These are phyloP conservation scores for Firmiana major DNA, from an alignment of 345 rosid genomes.

Conservation along the genomic window DNA sequence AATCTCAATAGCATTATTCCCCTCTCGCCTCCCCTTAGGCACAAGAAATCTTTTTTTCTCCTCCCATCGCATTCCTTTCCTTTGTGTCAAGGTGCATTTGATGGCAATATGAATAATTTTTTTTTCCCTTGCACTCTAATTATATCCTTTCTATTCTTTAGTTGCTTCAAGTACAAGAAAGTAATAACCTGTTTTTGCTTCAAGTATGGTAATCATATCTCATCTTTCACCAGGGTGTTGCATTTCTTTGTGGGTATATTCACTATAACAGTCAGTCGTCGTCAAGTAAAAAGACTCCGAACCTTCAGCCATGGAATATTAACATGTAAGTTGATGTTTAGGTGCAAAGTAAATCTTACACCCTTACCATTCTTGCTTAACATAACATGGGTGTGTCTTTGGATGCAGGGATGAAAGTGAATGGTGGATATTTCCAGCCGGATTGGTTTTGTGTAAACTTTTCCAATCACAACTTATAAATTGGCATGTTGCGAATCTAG, in stretches of 20 bases:
- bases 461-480: constrained; percentile 90
- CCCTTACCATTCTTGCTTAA: not conserved
- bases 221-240: constrained; percentile 58
- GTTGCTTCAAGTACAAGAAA: too few relatives aligned
- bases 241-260: constrained; percentile 84
- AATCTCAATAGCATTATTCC: not conserved
- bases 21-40: not conserved
- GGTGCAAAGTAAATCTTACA: not conserved
- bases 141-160: not conserved
- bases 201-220: not conserved
- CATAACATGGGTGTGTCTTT: constrained; percentile 9
- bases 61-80: not conserved
- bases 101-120: not conserved
- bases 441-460: constrained; percentile 78
- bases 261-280: constrained; percentile 66
- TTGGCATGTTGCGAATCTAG: constrained; percentile 94
- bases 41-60: not conserved
- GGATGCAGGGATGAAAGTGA: constrained; percentile 96
- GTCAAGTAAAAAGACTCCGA: constrained; percentile 54
- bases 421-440: constrained; percentile 99
- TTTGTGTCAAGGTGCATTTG: not conserved
- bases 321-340: constrained; percentile 67
- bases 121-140: not conserved
- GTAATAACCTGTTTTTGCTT: not conserved
- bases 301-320: constrained; percentile 91